phyloP scores from a whole-genome alignment of 805 yeast species.

The Candida suzukii region DNA sequence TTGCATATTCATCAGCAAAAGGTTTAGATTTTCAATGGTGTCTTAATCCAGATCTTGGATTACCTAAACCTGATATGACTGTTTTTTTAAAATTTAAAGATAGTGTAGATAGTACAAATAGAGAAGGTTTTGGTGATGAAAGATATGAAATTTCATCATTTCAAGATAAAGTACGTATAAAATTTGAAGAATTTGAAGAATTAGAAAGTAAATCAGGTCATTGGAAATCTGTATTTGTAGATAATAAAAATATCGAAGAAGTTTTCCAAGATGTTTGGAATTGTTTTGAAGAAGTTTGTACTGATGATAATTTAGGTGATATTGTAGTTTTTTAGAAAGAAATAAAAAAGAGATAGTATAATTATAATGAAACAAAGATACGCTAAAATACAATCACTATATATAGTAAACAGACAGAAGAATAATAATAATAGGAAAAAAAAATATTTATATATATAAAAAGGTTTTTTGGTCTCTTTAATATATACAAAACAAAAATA shows the following conservation, averaged over 20 bases:
- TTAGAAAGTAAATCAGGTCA: slow-evolving; percentile 7
- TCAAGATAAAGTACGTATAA: slow-evolving; percentile 60
- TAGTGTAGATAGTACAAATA: slow-evolving; percentile 30
- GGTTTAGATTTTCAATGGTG: slow-evolving; percentile 75
- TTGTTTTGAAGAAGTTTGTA: slow-evolving; percentile 9
- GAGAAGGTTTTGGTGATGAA: slow-evolving; percentile 92
- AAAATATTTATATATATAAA: not conserved
- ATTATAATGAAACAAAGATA: not conserved
- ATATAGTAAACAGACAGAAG: too few species aligned
- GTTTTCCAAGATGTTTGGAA: slow-evolving; percentile 44
- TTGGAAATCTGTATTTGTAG: slow-evolving; percentile 53
- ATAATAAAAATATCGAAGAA: slow-evolving; percentile 45
- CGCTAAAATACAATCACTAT: not conserved
- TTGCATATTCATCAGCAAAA: slow-evolving; percentile 88
- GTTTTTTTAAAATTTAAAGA: slow-evolving; percentile 63
- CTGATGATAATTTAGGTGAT: slow-evolving; percentile 7
- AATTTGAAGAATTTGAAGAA: slow-evolving; percentile 40
- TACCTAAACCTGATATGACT: slow-evolving; percentile 81
- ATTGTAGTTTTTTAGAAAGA: slow-evolving; percentile 4
- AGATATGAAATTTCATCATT: slow-evolving; percentile 73
- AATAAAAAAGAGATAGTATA: not conserved
- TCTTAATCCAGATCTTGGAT: slow-evolving; percentile 68
- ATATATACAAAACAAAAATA: too few species aligned
- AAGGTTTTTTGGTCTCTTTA: too few species aligned
- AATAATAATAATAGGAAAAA: not conserved